Evolutionary conservation across 371 early-diverging fungal species (phyloP).

Genomic region (Actinomortierella wolfii): DNA sequence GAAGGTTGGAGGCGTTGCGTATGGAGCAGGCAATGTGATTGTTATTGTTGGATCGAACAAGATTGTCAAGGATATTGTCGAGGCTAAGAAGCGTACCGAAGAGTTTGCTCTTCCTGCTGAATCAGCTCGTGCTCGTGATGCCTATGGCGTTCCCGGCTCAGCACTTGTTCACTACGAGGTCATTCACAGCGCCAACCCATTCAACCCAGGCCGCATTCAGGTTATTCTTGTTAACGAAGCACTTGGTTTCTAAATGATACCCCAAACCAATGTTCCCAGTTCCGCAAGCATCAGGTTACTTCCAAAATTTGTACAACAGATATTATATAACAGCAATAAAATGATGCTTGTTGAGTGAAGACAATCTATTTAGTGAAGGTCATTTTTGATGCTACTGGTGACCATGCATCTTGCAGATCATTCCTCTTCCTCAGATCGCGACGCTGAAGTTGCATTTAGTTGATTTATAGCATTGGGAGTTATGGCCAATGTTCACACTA

Average conservation of each 20-base stretch:
- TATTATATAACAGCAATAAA: too few relatives aligned
- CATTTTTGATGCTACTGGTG: too few relatives aligned
- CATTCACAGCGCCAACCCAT: conserved; percentile 40
- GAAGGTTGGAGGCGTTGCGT: conserved; percentile 44
- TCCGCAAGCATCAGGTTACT: too few relatives aligned
- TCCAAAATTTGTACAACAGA: too few relatives aligned
- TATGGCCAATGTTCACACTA: too few relatives aligned
- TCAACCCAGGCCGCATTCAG: conserved; percentile 33
- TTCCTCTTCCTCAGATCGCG: too few relatives aligned
- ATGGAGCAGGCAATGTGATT: conserved; percentile 42
- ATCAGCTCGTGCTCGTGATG: conserved; percentile 48
- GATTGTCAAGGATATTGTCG: conserved; percentile 49
- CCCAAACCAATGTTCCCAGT: neutral
- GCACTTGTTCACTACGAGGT: conserved; percentile 43
- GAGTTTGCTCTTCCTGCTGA: conserved; percentile 45
- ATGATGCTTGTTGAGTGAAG: too few relatives aligned
- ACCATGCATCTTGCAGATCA: too few relatives aligned
- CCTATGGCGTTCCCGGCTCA: conserved; percentile 46
- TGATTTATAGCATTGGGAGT: too few relatives aligned
- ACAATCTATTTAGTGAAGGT: too few relatives aligned
- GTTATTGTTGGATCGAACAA: conserved; percentile 49
- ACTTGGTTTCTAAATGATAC: conserved; percentile 38
- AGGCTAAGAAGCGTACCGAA: conserved; percentile 43
- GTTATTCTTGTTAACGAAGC: conserved; percentile 47
- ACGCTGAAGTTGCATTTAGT: too few relatives aligned